Percentiles rank a stretch among this genome's conserved stretches.
These are phyloP conservation scores for Geotrichum candidum DNA, from an alignment of 1,139 yeast genomes.

Conservation along the genomic window DNA sequence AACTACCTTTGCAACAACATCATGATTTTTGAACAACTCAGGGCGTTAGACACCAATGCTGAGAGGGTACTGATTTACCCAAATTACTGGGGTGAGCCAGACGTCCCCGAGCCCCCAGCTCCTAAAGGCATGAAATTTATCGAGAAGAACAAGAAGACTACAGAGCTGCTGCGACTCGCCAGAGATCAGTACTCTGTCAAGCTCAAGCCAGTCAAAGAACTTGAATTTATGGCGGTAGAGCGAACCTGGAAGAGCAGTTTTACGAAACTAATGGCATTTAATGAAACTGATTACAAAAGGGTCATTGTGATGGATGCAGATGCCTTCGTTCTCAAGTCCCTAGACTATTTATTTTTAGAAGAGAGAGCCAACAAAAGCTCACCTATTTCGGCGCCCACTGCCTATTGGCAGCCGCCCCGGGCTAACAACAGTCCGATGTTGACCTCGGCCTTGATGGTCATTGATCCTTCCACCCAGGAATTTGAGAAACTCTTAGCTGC, in stretches of 20 bases:
- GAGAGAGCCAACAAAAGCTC: slow-evolving; percentile 35
- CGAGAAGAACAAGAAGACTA: slow-evolving; percentile 1
- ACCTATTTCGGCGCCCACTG: slow-evolving; percentile 35
- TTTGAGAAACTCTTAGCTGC: slow-evolving; percentile 11
- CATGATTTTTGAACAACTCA: slow-evolving; percentile 38
- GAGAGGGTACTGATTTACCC: slow-evolving; percentile 36
- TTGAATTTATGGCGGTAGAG: slow-evolving; percentile 23
- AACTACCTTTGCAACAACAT: slow-evolving; percentile 43
- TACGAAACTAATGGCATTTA: slow-evolving; percentile 45
- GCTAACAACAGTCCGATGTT: not conserved
- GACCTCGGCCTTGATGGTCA: slow-evolving; percentile 11
- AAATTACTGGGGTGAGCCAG: slow-evolving; percentile 17
- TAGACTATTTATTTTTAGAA: slow-evolving; percentile 45
- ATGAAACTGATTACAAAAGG: slow-evolving; percentile 43
- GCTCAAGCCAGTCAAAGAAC: slow-evolving; percentile 28
- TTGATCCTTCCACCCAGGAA: slow-evolving; percentile 3
- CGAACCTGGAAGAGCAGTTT: slow-evolving; percentile 44
- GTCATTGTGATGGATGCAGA: slow-evolving; percentile 43
- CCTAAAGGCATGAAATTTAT: not conserved
- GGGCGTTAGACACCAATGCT: slow-evolving; percentile 37
- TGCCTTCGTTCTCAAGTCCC: slow-evolving; percentile 28
- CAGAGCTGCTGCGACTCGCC: slow-evolving; percentile 13
- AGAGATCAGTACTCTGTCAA: slow-evolving; percentile 22
- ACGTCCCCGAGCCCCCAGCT: not conserved
- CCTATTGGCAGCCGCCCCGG: slow-evolving; percentile 29